Base-by-base conservation (phyloP, 2,329 filamentous ascomycete species). In the Fusarium falciforme region DNA sequence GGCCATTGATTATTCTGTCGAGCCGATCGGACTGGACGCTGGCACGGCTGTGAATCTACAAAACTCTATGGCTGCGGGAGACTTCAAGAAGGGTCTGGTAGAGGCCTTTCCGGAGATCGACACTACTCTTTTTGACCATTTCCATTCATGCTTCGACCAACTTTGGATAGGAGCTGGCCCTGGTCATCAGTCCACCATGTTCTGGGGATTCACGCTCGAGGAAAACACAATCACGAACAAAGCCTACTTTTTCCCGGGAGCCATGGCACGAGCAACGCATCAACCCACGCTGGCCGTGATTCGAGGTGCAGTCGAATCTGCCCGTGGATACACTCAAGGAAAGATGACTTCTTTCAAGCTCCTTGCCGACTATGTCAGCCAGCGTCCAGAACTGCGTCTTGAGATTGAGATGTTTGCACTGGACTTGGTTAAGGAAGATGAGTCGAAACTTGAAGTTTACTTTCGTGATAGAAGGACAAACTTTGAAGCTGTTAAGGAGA, bases 371-470 rank as follows among this genome's bases (percentile, higher is more conserved):
- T 67, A 70, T 7, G 8, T 65, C 2, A 6, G 35, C 1, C 31
- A 44, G 4, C 58, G 47, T 2, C 17, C 9, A 11, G 1, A 47
- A 1, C 2, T 65, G 0, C 11, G 27, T 5, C 65, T 75, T 2
- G 69, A 74, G 9, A 64, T 73, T 6, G 72, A 76, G 10, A 81
- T 83, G 68, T 44, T 84, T 22, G 82, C 81, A 0, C 74, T 84
- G 14, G 83, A 84, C 57, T 71, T 79, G 8, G 71, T 83, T 4
- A 55, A 72, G 2, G 66, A 76, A 0, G 36, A 59, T 0, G 58
- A 79, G 3, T 81, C 82, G 1, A 79, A 83, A 4, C 70, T 84
- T 35, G 84, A 84, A 60, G 73, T 85, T 38, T 85, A 84, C 66
- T 75, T 83, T 17, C 75, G 83, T 14, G 72, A 63, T 12, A 76